Percentiles rank a stretch among this genome's conserved stretches.
These are phyloP conservation scores for Vanrija pseudolonga DNA, from an alignment of 1,284 basidiomycete species.

Conservation along the genomic window DNA sequence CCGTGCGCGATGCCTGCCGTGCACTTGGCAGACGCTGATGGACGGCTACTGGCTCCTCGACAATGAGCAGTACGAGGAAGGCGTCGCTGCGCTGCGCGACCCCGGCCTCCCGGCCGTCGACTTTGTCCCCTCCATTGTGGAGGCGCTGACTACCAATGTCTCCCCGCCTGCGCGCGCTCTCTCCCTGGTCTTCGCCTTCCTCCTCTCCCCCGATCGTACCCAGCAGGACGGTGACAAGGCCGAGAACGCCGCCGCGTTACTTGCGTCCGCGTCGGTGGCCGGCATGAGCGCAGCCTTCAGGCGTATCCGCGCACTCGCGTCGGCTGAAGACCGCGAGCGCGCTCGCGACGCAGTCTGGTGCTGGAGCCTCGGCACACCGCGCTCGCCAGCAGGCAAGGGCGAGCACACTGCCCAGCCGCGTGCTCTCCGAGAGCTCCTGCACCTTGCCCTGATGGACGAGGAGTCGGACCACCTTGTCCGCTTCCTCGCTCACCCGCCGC, in stretches of 20 bases:
- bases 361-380: slow-evolving; percentile 38
- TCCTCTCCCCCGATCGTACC: slow-evolving; percentile 14
- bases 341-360: slow-evolving; percentile 34
- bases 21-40: slow-evolving; percentile 38
- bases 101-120: slow-evolving; percentile 38
- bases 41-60: slow-evolving; percentile 45
- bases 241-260: slow-evolving; percentile 24
- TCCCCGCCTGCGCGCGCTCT: slow-evolving; percentile 29
- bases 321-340: slow-evolving; percentile 7
- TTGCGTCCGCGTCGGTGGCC: slow-evolving; percentile 23
- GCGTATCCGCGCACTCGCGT: slow-evolving; percentile 17
- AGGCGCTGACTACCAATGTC: slow-evolving; percentile 28
- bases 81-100: slow-evolving; percentile 25
- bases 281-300: slow-evolving; percentile 27
- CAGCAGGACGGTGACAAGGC: neutral
- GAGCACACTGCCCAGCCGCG: slow-evolving; percentile 24
- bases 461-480: slow-evolving; percentile 39
- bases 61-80: slow-evolving; percentile 33
- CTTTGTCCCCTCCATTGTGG: slow-evolving; percentile 35
- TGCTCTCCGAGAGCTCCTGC: slow-evolving; percentile 35
- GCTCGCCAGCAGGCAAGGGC: slow-evolving; percentile 24
- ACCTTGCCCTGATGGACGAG: slow-evolving; percentile 37
- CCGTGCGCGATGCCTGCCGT: slow-evolving; percentile 31
- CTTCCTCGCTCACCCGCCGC: slow-evolving; percentile 49
- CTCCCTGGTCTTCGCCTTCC: slow-evolving; percentile 26